These are phyloP conservation scores for Artemisia tridentata DNA, from an alignment of 129 eudicot genomes.

Conservation along the genomic window DNA sequence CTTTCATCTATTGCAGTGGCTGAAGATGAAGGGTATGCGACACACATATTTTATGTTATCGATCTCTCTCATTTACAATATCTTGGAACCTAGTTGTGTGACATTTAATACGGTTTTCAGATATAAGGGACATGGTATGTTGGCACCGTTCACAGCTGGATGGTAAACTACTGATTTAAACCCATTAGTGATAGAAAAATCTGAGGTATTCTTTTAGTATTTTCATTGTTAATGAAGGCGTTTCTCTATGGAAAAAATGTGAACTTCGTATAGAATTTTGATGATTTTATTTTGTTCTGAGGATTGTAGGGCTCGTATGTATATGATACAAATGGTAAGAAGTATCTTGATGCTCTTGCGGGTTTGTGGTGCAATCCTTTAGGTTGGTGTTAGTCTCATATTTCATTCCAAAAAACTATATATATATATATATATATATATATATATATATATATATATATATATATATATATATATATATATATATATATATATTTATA, in stretches of 20 bases:
- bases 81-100: background rate
- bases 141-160: slow-evolving; percentile 98
- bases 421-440: too few relatives aligned
- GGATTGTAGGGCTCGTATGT: slow-evolving; percentile 75
- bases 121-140: slow-evolving; percentile 81
- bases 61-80: background rate
- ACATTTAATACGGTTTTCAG: slow-evolving; percentile 34
- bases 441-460: too few relatives aligned
- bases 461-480: too few relatives aligned
- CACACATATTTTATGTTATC: background rate
- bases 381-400: slow-evolving; percentile 49
- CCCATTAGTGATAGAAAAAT: slow-evolving; percentile 72
- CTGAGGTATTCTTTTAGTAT: slow-evolving; percentile 46
- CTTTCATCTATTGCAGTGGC: slow-evolving; percentile 21
- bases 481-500: too few relatives aligned
- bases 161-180: slow-evolving; percentile 65
- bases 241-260: background rate
- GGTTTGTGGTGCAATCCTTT: slow-evolving; percentile 92
- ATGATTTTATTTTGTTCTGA: background rate
- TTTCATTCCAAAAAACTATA: background rate
- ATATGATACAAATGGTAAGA: slow-evolving; percentile 73
- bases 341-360: slow-evolving; percentile 94
- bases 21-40: slow-evolving; percentile 47
- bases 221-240: background rate
- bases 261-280: background rate